A percentile compares a stretch with the other conserved stretches of the same genome.
Conservation (phyloP, 1,139 yeast species). For the Blastobotrys serpentis region DNA sequence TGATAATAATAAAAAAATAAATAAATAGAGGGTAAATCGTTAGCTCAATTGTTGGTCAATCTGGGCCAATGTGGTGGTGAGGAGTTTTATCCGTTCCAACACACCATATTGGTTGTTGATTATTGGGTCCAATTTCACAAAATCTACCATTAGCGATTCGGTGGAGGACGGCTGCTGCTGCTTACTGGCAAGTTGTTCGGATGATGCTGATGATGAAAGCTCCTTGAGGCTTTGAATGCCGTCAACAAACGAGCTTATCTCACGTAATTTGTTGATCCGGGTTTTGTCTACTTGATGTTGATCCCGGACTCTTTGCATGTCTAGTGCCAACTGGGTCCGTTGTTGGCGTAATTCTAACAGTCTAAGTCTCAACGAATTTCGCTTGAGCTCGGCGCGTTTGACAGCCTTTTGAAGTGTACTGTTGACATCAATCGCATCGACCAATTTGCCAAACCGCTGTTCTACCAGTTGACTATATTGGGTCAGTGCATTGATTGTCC, state of each 20-base stretch:
- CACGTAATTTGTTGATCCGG: constrained; percentile 17
- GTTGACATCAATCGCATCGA: constrained; percentile 27
- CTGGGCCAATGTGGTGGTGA: constrained; percentile 10
- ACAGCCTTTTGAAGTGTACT: constrained; percentile 22
- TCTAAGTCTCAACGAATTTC: constrained; percentile 24
- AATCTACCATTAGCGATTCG: constrained; percentile 7
- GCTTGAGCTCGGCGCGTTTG: constrained; percentile 24
- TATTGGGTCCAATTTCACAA: constrained; percentile 19
- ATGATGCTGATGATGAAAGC: constrained; percentile 10
- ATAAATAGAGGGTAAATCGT: not conserved
- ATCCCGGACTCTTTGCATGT: constrained; percentile 24
- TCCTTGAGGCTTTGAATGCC: constrained; percentile 18
- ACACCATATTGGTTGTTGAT: constrained; percentile 19
- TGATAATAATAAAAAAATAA: not conserved
- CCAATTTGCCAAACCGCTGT: constrained; percentile 23
- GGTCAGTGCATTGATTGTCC: constrained; percentile 12
- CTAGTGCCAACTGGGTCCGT: constrained; percentile 22
- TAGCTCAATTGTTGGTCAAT: constrained; percentile 9
- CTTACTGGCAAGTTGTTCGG: too few relatives aligned
- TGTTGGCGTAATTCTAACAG: constrained; percentile 26
- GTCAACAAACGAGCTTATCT: constrained; percentile 22
- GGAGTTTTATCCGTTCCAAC: constrained; percentile 17
- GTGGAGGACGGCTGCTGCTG: too few relatives aligned
- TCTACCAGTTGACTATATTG: constrained; percentile 23
- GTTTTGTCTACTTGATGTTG: constrained; percentile 17